phyloP scores from a whole-genome alignment of 148 eudicot species.

The Tetragonia tetragonoides region DNA sequence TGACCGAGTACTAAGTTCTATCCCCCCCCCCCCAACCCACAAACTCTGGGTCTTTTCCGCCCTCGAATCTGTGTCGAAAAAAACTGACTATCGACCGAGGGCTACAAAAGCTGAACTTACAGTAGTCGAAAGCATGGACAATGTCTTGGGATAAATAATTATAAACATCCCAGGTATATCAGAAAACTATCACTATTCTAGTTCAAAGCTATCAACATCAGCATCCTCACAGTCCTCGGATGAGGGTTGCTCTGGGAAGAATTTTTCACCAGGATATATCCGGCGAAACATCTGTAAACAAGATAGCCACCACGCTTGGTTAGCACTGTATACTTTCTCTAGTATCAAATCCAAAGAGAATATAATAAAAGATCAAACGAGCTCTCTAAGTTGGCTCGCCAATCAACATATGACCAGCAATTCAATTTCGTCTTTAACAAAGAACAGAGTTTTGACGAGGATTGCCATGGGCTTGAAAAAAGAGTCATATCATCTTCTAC shows the following conservation, averaged over 20 bases:
- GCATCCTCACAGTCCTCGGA: conserved; percentile 40
- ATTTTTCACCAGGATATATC: conserved; percentile 65
- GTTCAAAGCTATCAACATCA: conserved; percentile 29
- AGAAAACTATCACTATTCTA: conserved; percentile 16
- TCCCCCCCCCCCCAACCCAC: too few species aligned
- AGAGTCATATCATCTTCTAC: background rate
- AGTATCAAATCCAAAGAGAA: background rate
- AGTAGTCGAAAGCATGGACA: too few species aligned
- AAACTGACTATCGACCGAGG: too few species aligned
- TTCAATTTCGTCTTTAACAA: background rate
- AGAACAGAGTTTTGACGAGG: background rate
- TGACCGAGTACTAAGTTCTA: too few species aligned
- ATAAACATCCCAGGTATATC: background rate
- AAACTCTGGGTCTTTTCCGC: too few species aligned
- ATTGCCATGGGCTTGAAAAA: background rate
- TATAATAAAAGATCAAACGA: background rate
- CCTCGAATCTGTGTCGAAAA: too few species aligned
- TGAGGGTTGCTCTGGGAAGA: conserved; percentile 47
- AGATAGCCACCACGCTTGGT: background rate
- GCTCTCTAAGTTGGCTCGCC: background rate
- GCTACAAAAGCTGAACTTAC: too few species aligned
- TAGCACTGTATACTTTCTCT: conserved; percentile 5
- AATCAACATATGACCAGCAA: background rate
- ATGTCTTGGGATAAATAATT: background rate
- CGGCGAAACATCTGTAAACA: conserved; percentile 53